Evolutionary conservation across 495 filamentous ascomycete species (phyloP).

Genomic region (Friedmanniomyces endolithicus): DNA sequence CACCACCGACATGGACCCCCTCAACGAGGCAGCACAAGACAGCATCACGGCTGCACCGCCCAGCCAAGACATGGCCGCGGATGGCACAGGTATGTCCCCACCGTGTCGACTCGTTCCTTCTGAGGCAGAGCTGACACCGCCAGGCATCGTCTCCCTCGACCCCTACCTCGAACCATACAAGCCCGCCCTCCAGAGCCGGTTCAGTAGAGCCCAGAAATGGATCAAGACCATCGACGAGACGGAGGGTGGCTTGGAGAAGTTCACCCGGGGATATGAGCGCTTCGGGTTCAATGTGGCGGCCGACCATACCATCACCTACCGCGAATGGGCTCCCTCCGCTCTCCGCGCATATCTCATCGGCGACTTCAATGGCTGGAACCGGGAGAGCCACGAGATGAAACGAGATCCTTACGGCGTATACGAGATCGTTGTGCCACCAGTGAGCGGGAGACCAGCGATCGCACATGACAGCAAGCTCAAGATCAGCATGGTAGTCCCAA

Average conservation of each 20-base stretch:
- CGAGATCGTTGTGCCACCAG: conserved; percentile 65
- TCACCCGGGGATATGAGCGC: conserved; percentile 78
- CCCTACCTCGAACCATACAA: conserved; percentile 82
- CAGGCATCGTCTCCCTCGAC: conserved; percentile 79
- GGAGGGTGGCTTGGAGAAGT: conserved; percentile 85
- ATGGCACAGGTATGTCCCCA: conserved; percentile 39
- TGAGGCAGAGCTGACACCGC: conserved; percentile 13
- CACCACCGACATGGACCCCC: conserved; percentile 16
- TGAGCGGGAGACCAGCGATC: conserved; percentile 63
- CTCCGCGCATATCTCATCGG: conserved; percentile 75
- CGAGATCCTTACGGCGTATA: conserved; percentile 80
- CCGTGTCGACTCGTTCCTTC: not conserved
- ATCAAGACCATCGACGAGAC: conserved; percentile 65
- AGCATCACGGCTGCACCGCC: conserved; percentile 26
- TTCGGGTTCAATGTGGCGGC: conserved; percentile 70
- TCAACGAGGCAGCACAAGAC: conserved; percentile 27
- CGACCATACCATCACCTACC: conserved; percentile 77
- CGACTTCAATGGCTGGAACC: conserved; percentile 93
- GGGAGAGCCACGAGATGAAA: conserved; percentile 69
- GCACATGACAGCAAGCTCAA: conserved; percentile 92
- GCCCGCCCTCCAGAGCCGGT: conserved; percentile 62
- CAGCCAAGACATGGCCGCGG: conserved; percentile 27
- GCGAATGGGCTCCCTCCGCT: conserved; percentile 94
- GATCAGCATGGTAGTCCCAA: conserved; percentile 73
- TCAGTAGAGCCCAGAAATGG: conserved; percentile 74